These are phyloP conservation scores for Penicillium oxalicum DNA, from an alignment of 2,329 filamentous ascomycete species.

Conservation along the genomic window DNA sequence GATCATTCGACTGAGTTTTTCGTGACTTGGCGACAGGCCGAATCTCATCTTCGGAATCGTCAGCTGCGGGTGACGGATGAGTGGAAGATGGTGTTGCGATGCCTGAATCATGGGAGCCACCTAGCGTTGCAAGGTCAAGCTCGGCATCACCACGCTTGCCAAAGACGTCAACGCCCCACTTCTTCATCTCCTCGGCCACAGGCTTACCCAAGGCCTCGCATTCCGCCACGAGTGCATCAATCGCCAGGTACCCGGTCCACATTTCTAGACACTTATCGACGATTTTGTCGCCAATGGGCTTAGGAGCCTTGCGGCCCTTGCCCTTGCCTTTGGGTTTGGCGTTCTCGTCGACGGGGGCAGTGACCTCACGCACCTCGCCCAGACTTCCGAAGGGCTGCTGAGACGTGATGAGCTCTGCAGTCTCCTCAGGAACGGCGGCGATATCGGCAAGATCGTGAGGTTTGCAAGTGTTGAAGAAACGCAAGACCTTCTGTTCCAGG, in stretches of 20 bases:
- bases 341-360: conserved; percentile 39
- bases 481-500: conserved; percentile 57
- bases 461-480: conserved; percentile 77
- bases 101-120: conserved; percentile 55
- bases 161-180: conserved; percentile 63
- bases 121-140: conserved; percentile 53
- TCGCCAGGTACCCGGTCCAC: conserved; percentile 71
- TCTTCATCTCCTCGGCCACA: conserved; percentile 58
- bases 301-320: conserved; percentile 47
- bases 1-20: conserved; percentile 22
- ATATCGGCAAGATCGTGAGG: conserved; percentile 74
- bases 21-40: conserved; percentile 30
- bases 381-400: conserved; percentile 68
- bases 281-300: conserved; percentile 59
- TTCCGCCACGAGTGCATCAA: conserved; percentile 71
- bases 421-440: conserved; percentile 64
- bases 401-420: conserved; percentile 63
- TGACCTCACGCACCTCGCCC: conserved; percentile 60
- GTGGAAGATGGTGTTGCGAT: conserved; percentile 57
- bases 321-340: conserved; percentile 42
- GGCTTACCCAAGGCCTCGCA: conserved; percentile 69
- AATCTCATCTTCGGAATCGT: conserved; percentile 45
- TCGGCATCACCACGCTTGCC: conserved; percentile 56
- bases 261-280: conserved; percentile 65
- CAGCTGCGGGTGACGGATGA: conserved; percentile 24